Conservation (phyloP, 78 protist genomes). For the Capsaspora owczarzaki region DNA sequence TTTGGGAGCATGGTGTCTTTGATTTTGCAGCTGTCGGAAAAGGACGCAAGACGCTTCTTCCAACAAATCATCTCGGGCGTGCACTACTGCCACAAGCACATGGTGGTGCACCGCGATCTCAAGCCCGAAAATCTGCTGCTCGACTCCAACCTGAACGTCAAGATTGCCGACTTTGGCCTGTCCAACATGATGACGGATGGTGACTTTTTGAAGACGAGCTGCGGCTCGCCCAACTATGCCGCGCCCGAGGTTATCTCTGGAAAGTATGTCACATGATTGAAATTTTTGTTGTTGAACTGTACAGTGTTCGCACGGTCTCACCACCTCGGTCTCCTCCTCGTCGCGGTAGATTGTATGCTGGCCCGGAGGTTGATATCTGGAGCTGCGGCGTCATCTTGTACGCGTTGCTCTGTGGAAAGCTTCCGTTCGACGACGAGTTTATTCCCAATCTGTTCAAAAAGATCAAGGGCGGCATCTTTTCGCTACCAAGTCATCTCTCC, state of each 20-base stretch:
- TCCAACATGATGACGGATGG: conserved; percentile 95
- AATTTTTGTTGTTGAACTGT: background rate
- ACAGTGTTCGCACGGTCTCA: background rate
- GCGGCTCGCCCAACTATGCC: conserved; percentile 99
- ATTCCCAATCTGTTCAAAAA: conserved; percentile 92
- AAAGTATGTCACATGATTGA: background rate
- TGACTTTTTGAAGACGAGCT: conserved; percentile 85
- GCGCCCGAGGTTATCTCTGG: conserved; percentile 96
- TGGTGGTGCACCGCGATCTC: conserved; percentile 83
- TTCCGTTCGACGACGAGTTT: conserved; percentile 97
- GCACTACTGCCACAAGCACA: conserved; percentile 89
- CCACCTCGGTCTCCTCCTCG: background rate
- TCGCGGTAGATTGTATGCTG: conserved; percentile 67
- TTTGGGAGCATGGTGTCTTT: no score
- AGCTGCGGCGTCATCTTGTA: conserved; percentile 73
- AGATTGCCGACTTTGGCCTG: conserved; percentile 98
- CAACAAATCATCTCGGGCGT: conserved; percentile 97
- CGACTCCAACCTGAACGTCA: conserved; percentile 28
- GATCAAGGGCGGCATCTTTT: conserved; percentile 76
- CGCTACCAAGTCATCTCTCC: conserved; percentile 71
- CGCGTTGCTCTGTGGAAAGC: conserved; percentile 82
- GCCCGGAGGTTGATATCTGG: conserved; percentile 95
- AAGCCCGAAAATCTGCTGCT: conserved; percentile 60
- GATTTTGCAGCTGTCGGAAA: conserved; percentile 62
- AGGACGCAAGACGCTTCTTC: conserved; percentile 83